Evolutionary conservation across 257 asterid species (phyloP).

Genomic region (Mentha longifolia): DNA sequence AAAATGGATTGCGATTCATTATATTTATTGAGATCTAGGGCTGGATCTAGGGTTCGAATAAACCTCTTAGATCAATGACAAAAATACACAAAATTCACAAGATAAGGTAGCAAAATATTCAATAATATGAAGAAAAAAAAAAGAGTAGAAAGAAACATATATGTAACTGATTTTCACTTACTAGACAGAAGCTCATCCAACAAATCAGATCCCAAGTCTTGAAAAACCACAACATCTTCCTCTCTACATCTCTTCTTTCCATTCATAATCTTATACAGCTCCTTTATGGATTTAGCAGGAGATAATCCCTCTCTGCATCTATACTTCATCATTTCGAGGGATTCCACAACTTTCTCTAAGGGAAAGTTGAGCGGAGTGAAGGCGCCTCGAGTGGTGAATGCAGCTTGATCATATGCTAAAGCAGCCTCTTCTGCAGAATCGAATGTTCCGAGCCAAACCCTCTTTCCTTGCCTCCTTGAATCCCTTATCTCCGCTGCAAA

Average conservation of each 20-base stretch:
- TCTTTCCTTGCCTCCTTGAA: slow-evolving; percentile 37
- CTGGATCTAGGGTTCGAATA: too few species aligned
- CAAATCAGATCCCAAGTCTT: slow-evolving; percentile 45
- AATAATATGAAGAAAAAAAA: too few species aligned
- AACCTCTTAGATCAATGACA: too few species aligned
- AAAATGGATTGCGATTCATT: too few species aligned
- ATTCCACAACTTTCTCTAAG: slow-evolving; percentile 30
- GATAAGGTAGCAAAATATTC: too few species aligned
- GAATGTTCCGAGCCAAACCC: slow-evolving; percentile 53
- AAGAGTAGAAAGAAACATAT: too few species aligned
- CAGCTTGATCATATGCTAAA: slow-evolving; percentile 46
- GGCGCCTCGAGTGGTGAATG: slow-evolving; percentile 40
- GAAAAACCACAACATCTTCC: slow-evolving; percentile 34
- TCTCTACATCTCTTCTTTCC: background rate
- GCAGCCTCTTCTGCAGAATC: slow-evolving; percentile 42
- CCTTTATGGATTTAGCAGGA: slow-evolving; percentile 42
- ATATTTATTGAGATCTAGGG: too few species aligned
- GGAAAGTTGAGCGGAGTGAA: slow-evolving; percentile 36
- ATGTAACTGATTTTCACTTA: too few species aligned
- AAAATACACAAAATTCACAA: too few species aligned
- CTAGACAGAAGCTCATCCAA: slow-evolving; percentile 40
- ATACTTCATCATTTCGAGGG: slow-evolving; percentile 38
- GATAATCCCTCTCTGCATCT: slow-evolving; percentile 39
- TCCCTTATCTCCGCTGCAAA: slow-evolving; percentile 46
- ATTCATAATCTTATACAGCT: slow-evolving; percentile 34